Evolutionary conservation across 345 rosid genomes (phyloP).

Genomic region (Hirschfeldia incana): DNA sequence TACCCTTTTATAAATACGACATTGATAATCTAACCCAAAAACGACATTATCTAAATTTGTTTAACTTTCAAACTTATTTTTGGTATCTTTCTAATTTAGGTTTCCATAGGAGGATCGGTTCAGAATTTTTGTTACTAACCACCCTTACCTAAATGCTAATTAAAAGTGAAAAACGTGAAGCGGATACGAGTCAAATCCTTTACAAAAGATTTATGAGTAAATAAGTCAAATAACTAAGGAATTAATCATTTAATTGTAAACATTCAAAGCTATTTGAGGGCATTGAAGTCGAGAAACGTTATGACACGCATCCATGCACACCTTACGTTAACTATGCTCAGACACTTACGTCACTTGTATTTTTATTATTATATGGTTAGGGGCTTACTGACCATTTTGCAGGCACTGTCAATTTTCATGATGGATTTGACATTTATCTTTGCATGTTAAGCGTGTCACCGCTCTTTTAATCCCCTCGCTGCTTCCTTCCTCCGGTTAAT

Average conservation of each 20-base stretch:
- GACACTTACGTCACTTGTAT: conserved; percentile 48
- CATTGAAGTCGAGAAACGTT: conserved; percentile 49
- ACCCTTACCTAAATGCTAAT: not conserved
- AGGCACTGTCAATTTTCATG: conserved; percentile 39
- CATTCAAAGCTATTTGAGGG: conserved; percentile 16
- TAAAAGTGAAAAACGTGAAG: not conserved
- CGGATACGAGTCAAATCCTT: conserved; percentile 2
- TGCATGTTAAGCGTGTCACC: conserved; percentile 32
- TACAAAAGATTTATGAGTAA: not conserved
- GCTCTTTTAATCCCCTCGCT: not conserved
- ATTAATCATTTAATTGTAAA: not conserved
- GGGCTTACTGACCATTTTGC: conserved; percentile 21
- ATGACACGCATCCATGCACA: conserved; percentile 63
- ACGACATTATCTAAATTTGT: not conserved
- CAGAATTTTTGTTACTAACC: not conserved
- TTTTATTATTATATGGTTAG: conserved; percentile 22
- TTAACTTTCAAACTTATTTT: not conserved
- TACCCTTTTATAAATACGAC: not conserved
- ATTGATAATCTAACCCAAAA: not conserved
- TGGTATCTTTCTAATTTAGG: not conserved
- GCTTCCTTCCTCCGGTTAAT: conserved; percentile 16
- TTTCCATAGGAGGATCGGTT: not conserved
- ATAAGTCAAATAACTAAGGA: not conserved
- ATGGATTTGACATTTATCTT: conserved; percentile 38
- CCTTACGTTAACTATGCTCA: conserved; percentile 40